These are phyloP conservation scores for Exophiala sp. DNA, from an alignment of 2,329 filamentous ascomycete species.

Conservation along the genomic window DNA sequence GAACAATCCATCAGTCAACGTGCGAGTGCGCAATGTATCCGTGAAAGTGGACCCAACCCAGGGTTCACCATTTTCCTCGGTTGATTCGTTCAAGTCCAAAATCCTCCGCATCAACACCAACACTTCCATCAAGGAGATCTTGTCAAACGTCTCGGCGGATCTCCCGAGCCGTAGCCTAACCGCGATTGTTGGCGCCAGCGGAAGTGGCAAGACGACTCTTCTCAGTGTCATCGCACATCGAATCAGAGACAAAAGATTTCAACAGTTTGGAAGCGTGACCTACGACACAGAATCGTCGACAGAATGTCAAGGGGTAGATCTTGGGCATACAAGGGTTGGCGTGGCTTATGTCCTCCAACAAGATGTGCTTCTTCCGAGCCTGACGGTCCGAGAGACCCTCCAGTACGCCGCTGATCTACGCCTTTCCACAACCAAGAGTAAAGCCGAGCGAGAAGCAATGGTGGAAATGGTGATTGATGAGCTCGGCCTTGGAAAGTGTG, in stretches of 20 bases:
- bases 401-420: constrained; percentile 67
- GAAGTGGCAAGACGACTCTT: constrained; percentile 94
- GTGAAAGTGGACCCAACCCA: constrained; percentile 34
- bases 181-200: constrained; percentile 90
- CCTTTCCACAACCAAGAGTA: constrained; percentile 56
- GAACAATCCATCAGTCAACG: constrained; percentile 33
- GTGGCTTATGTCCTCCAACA: constrained; percentile 63
- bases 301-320: constrained; percentile 46
- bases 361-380: constrained; percentile 64
- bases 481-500: constrained; percentile 69
- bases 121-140: constrained; percentile 53
- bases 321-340: constrained; percentile 40
- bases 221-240: constrained; percentile 70
- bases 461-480: constrained; percentile 74
- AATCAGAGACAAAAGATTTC: constrained; percentile 50
- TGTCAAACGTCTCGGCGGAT: constrained; percentile 55
- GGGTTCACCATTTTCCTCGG: constrained; percentile 34
- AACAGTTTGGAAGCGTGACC: constrained; percentile 51
- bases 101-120: constrained; percentile 30
- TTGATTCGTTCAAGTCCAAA: constrained; percentile 31
- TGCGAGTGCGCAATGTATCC: constrained; percentile 34
- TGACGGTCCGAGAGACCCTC: constrained; percentile 71
- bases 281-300: constrained; percentile 55
- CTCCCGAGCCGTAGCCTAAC: constrained; percentile 60
- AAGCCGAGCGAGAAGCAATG: constrained; percentile 54